phyloP scores from a whole-genome alignment of 768 basidiomycete genomes.

The Tulasnella sp. region DNA sequence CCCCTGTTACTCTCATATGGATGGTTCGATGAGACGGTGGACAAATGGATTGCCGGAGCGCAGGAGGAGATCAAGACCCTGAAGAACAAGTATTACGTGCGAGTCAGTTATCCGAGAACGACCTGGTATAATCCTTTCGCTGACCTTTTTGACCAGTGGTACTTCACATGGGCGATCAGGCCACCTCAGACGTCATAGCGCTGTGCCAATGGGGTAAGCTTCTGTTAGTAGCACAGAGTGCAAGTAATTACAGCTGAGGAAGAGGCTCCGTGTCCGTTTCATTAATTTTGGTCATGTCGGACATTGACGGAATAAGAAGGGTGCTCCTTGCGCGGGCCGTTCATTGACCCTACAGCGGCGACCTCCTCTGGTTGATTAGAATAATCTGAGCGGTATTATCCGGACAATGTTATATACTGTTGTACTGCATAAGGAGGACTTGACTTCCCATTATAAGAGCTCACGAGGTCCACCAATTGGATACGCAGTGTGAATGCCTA shows the following conservation, averaged over 20 bases:
- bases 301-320: not conserved
- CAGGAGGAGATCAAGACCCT: not conserved
- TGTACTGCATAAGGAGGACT: no score
- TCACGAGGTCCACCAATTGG: no score
- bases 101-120: not conserved
- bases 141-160: not conserved
- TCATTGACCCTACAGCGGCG: not conserved
- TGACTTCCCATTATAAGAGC: no score
- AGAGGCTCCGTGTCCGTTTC: not conserved
- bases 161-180: not conserved
- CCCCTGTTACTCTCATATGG: constrained; percentile 21
- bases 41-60: not conserved
- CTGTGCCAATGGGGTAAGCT: not conserved
- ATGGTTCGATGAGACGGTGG: constrained; percentile 19
- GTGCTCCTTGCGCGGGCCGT: not conserved
- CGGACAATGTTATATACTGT: no score
- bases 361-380: not conserved
- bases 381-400: not conserved
- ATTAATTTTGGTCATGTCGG: not conserved
- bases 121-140: not conserved
- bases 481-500: not conserved
- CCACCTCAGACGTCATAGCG: not conserved
- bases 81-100: constrained; percentile 11
- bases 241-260: not conserved
- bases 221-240: not conserved